Evolutionary conservation across 768 basidiomycete genomes (phyloP), one percentile per base, ranked within the genome.

Genomic region (Coprinopsis strossmayeri): DNA sequence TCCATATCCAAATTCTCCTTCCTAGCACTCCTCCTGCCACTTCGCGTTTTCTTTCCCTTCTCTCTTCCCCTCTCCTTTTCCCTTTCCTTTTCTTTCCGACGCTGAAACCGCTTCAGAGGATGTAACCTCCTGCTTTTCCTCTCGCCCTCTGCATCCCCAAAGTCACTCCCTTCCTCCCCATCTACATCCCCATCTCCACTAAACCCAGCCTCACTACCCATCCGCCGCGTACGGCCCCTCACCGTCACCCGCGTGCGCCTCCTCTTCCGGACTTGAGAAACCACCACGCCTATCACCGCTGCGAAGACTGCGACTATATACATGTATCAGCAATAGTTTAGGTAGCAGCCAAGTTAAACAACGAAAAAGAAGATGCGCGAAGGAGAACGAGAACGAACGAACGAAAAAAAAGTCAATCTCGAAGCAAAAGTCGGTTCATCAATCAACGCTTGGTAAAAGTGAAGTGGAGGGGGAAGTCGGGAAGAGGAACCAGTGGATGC

Each of bases 261-360:
- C 28, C 55, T 39, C 32, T 45, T 45, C 17, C 51, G 49, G 2
- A 51, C 30, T 38, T 58, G 54, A 35, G 39, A 63, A 5, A 58
- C 38, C 24, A 50, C 46, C 20, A 59, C 55, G 20, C 53, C 56
- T 20, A 59, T 45, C 3, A 61, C 44, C n/a, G 48, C 53, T 3
- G 43, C 12, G 37, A 59, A 35, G 12, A 61, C 46, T 17, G 55
- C 40, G n/a, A 60, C 60, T 63, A n/a, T n/a, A n/a, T n/a, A n/a
- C n/a, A n/a, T n/a, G n/a, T n/a, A n/a, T n/a, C n/a, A n/a, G n/a
- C n/a, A n/a, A n/a, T n/a, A n/a, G 42, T 23, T 30, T 15, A 32
- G 17, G 26, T 27, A 32, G 20, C 23, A 26, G n/a, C 15, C 10
- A 20, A 21, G 34, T 27, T 9, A 9, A 3, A 39, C 30, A 32